phyloP scores from a whole-genome alignment of 2,329 filamentous ascomycete species.

The Capronia coronata region DNA sequence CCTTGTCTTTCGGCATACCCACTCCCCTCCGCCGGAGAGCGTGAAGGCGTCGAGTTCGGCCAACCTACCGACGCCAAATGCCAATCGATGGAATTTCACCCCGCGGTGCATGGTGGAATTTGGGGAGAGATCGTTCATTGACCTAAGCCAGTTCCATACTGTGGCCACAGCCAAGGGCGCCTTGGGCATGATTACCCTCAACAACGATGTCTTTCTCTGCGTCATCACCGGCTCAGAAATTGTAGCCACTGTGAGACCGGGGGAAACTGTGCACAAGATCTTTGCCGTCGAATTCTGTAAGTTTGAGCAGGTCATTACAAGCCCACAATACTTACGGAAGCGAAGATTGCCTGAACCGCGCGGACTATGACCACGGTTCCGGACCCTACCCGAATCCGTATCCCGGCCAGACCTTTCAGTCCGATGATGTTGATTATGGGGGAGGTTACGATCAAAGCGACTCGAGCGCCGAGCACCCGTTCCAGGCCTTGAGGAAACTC shows the following conservation, averaged over 20 bases:
- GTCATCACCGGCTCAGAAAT: slow-evolving; percentile 74
- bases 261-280: slow-evolving; percentile 85
- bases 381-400: slow-evolving; percentile 50
- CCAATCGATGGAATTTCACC: slow-evolving; percentile 21
- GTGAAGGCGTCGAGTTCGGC: slow-evolving; percentile 34
- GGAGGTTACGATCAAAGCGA: slow-evolving; percentile 56
- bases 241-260: slow-evolving; percentile 75
- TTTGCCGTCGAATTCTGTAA: slow-evolving; percentile 72
- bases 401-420: slow-evolving; percentile 47
- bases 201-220: slow-evolving; percentile 80
- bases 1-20: slow-evolving; percentile 74
- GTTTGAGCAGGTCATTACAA: not conserved
- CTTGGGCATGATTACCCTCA: slow-evolving; percentile 76
- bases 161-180: slow-evolving; percentile 79
- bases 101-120: slow-evolving; percentile 86
- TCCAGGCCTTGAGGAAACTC: slow-evolving; percentile 82
- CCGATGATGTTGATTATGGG: slow-evolving; percentile 47
- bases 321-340: slow-evolving; percentile 14
- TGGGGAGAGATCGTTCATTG: slow-evolving; percentile 54
- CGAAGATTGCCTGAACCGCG: slow-evolving; percentile 74
- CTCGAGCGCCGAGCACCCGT: slow-evolving; percentile 73
- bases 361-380: slow-evolving; percentile 73
- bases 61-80: slow-evolving; percentile 26
- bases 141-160: slow-evolving; percentile 69
- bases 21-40: slow-evolving; percentile 51